Conservation (phyloP, 345 rosid species). For the Brassica napus region DNA sequence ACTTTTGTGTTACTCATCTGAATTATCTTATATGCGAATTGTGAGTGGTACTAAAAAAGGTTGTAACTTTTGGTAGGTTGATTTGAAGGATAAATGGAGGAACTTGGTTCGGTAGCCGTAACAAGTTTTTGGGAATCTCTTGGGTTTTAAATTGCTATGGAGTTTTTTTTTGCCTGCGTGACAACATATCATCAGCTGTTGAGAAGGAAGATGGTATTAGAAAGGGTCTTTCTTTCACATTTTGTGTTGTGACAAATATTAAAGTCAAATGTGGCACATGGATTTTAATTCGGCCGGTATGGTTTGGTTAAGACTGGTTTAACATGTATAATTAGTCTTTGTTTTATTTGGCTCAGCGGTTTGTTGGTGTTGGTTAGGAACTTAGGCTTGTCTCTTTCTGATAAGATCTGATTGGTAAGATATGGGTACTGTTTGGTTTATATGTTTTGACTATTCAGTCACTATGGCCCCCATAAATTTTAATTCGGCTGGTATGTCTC, state of each 20-base stretch:
- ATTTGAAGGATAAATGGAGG: slow-evolving; percentile 42
- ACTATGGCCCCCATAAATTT: neutral
- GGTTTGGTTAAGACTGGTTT: neutral
- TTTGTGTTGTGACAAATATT: slow-evolving; percentile 7
- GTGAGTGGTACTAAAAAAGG: slow-evolving; percentile 1
- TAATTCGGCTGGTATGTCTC: neutral
- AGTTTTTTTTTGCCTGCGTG: neutral
- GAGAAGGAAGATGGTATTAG: slow-evolving; percentile 9
- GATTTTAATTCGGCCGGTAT: too few relatives aligned
- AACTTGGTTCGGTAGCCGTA: slow-evolving; percentile 28
- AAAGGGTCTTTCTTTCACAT: slow-evolving; percentile 3
- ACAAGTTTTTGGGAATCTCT: neutral
- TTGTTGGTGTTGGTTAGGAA: neutral
- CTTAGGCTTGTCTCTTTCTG: neutral
- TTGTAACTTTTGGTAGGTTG: slow-evolving; percentile 4
- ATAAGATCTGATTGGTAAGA: neutral
- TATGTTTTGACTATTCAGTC: neutral
- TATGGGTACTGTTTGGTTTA: neutral
- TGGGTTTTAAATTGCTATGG: neutral
- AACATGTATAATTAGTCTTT: neutral
- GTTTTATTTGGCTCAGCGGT: neutral
- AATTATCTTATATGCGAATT: neutral
- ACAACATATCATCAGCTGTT: neutral
- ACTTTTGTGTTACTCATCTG: neutral
- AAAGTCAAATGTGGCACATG: too few relatives aligned